Percentiles rank a stretch among this genome's conserved stretches.
phyloP scores from a whole-genome alignment of 805 yeast genomes.

The Metschnikowia proteae region DNA sequence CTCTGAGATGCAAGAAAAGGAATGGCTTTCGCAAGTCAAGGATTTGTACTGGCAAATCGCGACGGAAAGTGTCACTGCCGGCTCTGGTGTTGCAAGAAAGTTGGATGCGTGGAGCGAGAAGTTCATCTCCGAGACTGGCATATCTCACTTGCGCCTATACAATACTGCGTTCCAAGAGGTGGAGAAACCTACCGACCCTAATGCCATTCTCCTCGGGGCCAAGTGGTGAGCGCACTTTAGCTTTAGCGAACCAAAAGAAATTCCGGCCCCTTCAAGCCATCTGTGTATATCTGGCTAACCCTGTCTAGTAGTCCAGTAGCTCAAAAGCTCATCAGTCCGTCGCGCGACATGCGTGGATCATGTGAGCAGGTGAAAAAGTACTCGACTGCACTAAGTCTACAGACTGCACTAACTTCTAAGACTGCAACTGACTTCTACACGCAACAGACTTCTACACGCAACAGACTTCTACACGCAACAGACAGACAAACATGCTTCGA shows the following conservation, averaged over 20 bases:
- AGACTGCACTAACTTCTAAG: not conserved
- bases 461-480: too few relatives aligned
- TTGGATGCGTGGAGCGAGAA: slow-evolving; percentile 31
- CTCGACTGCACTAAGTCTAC: not conserved
- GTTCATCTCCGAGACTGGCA: slow-evolving; percentile 29
- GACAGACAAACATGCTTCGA: not conserved
- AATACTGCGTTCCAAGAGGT: slow-evolving; percentile 48
- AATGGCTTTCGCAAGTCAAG: slow-evolving; percentile 41
- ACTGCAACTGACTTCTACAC: too few relatives aligned
- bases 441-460: too few relatives aligned
- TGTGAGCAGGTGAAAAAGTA: not conserved
- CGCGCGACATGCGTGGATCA: not conserved
- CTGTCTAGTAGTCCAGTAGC: too few relatives aligned
- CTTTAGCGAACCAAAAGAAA: too few relatives aligned
- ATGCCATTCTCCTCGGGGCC: slow-evolving; percentile 48
- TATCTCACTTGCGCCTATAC: slow-evolving; percentile 36
- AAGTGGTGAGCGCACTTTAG: slow-evolving; percentile 41
- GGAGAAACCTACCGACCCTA: slow-evolving; percentile 49
- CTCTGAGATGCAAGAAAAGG: slow-evolving; percentile 33
- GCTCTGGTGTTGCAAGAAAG: slow-evolving; percentile 12
- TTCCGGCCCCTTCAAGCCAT: too few relatives aligned
- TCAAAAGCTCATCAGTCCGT: not conserved
- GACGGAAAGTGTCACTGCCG: not conserved
- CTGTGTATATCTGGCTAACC: too few relatives aligned
- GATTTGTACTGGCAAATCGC: slow-evolving; percentile 33